A percentile compares a stretch with the other conserved stretches of the same genome.
phyloP scores from a whole-genome alignment of 2,329 filamentous ascomycete genomes.

The Fusarium sp. region DNA sequence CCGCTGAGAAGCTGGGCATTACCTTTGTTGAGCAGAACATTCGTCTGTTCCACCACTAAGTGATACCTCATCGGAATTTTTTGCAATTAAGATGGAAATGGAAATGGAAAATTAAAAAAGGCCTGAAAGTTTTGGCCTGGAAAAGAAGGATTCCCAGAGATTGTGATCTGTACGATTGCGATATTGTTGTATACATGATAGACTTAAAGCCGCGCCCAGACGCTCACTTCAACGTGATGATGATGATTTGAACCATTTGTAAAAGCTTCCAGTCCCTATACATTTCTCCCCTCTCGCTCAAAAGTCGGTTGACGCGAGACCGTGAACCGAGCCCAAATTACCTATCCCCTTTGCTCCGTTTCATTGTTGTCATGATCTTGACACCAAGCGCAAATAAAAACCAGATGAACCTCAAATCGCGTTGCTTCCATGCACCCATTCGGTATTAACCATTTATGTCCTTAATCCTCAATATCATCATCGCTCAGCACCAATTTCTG shows the following conservation, averaged over 20 bases:
- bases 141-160: slow-evolving; percentile 19
- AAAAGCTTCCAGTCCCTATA: background rate
- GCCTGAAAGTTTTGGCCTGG: background rate
- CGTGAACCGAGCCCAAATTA: background rate
- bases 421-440: background rate
- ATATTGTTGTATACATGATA: slow-evolving; percentile 37
- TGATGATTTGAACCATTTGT: slow-evolving; percentile 22
- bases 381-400: slow-evolving; percentile 11
- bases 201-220: slow-evolving; percentile 33
- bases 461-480: slow-evolving; percentile 82
- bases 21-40: slow-evolving; percentile 95
- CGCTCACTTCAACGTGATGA: slow-evolving; percentile 38
- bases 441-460: background rate
- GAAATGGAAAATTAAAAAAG: slow-evolving; percentile 16
- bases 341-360: slow-evolving; percentile 26
- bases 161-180: slow-evolving; percentile 22
- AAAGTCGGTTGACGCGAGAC: slow-evolving; percentile 7
- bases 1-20: slow-evolving; percentile 89
- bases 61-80: slow-evolving; percentile 24
- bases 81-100: slow-evolving; percentile 9
- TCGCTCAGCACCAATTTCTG: slow-evolving; percentile 79
- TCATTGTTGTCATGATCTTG: background rate
- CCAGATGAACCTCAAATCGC: slow-evolving; percentile 23
- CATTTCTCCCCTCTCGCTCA: slow-evolving; percentile 2
- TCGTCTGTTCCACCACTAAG: slow-evolving; percentile 52